These are phyloP conservation scores for Verbascum thapsus DNA, from an alignment of 257 asterid species.

Conservation along the genomic window DNA sequence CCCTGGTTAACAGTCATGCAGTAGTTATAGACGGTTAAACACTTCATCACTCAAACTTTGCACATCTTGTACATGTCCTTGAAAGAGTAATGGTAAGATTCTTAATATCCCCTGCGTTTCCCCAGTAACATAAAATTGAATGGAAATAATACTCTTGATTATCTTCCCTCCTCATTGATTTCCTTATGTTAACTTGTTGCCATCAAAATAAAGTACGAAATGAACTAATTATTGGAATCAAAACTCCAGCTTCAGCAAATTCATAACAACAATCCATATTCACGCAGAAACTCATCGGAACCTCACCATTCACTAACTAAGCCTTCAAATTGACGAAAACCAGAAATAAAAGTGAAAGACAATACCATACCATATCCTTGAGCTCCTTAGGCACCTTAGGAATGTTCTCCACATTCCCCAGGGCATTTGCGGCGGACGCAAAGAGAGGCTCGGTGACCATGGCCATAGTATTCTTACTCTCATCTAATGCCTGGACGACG, in stretches of 20 bases:
- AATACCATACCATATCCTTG: slow-evolving; percentile 79
- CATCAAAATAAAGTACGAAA: slow-evolving; percentile 10
- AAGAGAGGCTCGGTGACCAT: slow-evolving; percentile 97
- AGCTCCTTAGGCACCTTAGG: slow-evolving; percentile 85
- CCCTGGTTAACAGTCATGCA: not conserved
- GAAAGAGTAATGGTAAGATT: not conserved
- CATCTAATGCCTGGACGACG: slow-evolving; percentile 92
- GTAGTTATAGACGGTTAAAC: not conserved
- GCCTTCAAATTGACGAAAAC: slow-evolving; percentile 7
- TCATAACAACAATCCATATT: slow-evolving; percentile 1
- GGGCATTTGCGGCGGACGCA: slow-evolving; percentile 83
- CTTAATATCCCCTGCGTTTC: not conserved
- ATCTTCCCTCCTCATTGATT: not conserved
- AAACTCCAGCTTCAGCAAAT: slow-evolving; percentile 23
- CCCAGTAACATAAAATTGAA: not conserved
- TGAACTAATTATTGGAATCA: slow-evolving; percentile 5
- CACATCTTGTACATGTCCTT: not conserved
- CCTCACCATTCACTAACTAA: not conserved
- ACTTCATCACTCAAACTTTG: not conserved
- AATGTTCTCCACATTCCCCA: slow-evolving; percentile 81
- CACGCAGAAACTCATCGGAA: not conserved
- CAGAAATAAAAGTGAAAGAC: slow-evolving; percentile 19
- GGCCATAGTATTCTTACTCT: slow-evolving; percentile 91
- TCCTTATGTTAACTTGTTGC: slow-evolving; percentile 8
- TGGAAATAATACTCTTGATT: not conserved